These are phyloP conservation scores for Aphanocladium album DNA, from an alignment of 2,329 filamentous ascomycete species.

Conservation along the genomic window DNA sequence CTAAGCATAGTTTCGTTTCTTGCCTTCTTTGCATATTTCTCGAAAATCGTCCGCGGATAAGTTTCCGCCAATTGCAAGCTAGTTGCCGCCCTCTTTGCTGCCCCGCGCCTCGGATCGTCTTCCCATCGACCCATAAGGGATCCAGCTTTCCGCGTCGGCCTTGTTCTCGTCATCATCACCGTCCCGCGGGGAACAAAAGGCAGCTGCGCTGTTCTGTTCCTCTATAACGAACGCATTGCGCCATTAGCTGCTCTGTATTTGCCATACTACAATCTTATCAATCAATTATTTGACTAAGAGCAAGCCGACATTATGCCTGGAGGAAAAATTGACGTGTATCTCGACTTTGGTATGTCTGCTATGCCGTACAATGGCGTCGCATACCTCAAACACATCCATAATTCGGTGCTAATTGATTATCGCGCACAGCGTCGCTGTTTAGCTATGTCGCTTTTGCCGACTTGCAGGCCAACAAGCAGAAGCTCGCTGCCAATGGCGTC, in stretches of 20 bases:
- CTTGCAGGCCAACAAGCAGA: slow-evolving; percentile 49
- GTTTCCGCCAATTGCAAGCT: too few species aligned
- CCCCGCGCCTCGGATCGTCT: too few species aligned
- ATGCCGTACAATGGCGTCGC: slow-evolving; percentile 1
- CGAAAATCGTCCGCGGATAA: too few species aligned
- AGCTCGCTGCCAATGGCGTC: slow-evolving; percentile 54
- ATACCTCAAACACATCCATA: background rate
- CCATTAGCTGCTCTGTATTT: too few species aligned
- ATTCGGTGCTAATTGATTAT: background rate
- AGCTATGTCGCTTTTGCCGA: slow-evolving; percentile 55
- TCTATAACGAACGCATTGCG: too few species aligned
- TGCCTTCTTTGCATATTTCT: too few species aligned
- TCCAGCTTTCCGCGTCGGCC: background rate
- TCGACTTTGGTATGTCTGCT: slow-evolving; percentile 55
- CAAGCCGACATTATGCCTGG: slow-evolving; percentile 43
- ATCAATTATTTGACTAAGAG: too few species aligned
- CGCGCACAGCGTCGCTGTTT: slow-evolving; percentile 55
- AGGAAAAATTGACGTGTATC: slow-evolving; percentile 60
- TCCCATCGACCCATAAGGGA: background rate
- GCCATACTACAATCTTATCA: too few species aligned
- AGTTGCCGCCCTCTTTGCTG: too few species aligned
- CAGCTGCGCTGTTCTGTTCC: background rate
- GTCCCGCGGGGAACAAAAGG: background rate
- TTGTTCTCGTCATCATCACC: background rate
- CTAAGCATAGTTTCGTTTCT: too few species aligned